phyloP scores from a whole-genome alignment of 2,329 filamentous ascomycete species.

The Aspergillus sp. region DNA sequence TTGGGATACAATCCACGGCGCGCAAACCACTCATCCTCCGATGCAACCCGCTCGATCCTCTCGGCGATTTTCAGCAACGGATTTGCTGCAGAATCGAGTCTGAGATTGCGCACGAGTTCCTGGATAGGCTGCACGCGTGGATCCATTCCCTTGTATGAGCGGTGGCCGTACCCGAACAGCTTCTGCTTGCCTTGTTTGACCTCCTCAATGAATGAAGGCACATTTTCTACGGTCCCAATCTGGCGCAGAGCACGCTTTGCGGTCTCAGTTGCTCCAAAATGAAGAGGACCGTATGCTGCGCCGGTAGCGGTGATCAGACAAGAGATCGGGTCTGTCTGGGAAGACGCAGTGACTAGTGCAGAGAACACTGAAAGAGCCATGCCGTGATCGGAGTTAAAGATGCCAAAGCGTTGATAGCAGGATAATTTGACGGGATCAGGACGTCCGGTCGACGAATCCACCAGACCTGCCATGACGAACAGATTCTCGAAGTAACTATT shows the following conservation, averaged over 20 bases:
- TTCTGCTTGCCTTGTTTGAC: slow-evolving; percentile 22
- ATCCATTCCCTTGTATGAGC: slow-evolving; percentile 25
- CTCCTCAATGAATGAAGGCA: slow-evolving; percentile 21
- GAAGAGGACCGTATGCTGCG: slow-evolving; percentile 52
- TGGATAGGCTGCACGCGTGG: slow-evolving; percentile 21
- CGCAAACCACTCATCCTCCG: slow-evolving; percentile 21
- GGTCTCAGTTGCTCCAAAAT: slow-evolving; percentile 54
- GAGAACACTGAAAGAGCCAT: slow-evolving; percentile 54
- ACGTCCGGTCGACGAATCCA: slow-evolving; percentile 42
- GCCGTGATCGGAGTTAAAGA: slow-evolving; percentile 54
- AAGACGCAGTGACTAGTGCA: slow-evolving; percentile 51
- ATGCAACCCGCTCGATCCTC: slow-evolving; percentile 19
- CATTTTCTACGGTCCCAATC: slow-evolving; percentile 19
- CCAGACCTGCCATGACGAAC: slow-evolving; percentile 48
- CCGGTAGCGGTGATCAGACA: slow-evolving; percentile 48
- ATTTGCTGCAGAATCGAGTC: slow-evolving; percentile 4
- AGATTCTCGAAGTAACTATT: slow-evolving; percentile 52
- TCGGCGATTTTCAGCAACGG: slow-evolving; percentile 19
- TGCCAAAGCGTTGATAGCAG: slow-evolving; percentile 48
- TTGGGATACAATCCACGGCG: slow-evolving; percentile 35
- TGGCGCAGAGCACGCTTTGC: slow-evolving; percentile 40
- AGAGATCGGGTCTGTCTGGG: slow-evolving; percentile 49
- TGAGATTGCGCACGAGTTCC: slow-evolving; percentile 18
- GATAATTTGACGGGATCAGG: slow-evolving; percentile 43
- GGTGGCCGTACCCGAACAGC: slow-evolving; percentile 27